A percentile compares a stretch with the other conserved stretches of the same genome.
Conservation (phyloP, 352 stramenopile genomes). For the Globisporangium nagaii region DNA sequence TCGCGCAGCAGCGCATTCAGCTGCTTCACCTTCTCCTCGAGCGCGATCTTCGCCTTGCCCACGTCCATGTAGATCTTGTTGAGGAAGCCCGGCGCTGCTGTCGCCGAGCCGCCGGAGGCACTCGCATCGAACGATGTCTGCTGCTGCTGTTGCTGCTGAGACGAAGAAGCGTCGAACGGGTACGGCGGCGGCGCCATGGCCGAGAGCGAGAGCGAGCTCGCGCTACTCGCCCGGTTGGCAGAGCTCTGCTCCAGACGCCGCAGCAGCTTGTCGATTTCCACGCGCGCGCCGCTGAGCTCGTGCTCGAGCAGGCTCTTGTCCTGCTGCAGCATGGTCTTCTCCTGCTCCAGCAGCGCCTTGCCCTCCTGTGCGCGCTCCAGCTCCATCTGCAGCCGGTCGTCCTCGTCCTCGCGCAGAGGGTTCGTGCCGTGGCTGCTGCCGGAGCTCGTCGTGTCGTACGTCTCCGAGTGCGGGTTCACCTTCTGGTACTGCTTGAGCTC, state of each 20-base stretch:
- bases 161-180: constrained; percentile 2
- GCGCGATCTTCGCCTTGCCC: constrained; percentile 64
- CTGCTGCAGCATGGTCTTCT: constrained; percentile 17
- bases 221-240: neutral
- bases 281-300: constrained; percentile 32
- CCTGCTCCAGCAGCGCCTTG: constrained; percentile 13
- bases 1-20: constrained; percentile 37
- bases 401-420: neutral
- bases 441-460: constrained; percentile 40
- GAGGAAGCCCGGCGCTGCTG: constrained; percentile 38
- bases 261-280: constrained; percentile 28
- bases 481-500: constrained; percentile 36
- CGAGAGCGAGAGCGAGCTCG: neutral
- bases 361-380: constrained; percentile 33
- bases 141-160: no score
- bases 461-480: constrained; percentile 21
- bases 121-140: neutral
- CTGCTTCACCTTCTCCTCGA: constrained; percentile 69
- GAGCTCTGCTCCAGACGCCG: constrained; percentile 18
- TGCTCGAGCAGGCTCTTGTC: constrained; percentile 25
- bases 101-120: constrained; percentile 7
- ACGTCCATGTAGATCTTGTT: constrained; percentile 81
- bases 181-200: constrained; percentile 1
- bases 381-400: constrained; percentile 18
- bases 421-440: constrained; percentile 23